Evolutionary conservation across 306 rosid species (phyloP).

Genomic region (Sindora glabra): DNA sequence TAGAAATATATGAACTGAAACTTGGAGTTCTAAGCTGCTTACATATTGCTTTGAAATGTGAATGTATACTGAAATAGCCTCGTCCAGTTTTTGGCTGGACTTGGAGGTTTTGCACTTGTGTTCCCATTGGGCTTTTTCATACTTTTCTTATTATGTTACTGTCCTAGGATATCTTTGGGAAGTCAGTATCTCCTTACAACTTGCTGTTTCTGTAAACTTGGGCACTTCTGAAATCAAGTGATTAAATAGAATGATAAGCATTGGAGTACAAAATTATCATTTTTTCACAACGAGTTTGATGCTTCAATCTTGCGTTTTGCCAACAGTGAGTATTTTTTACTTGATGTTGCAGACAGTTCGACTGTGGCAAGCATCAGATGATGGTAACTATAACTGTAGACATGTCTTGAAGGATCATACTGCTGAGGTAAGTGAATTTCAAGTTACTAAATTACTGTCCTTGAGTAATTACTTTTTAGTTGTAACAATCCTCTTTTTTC

Average conservation of each 20-base stretch:
- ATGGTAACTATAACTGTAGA: conserved; percentile 66
- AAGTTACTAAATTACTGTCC: not conserved
- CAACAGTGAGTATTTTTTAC: not conserved
- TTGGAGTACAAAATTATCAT: not conserved
- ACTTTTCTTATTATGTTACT: not conserved
- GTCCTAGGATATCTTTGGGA: not conserved
- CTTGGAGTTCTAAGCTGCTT: not conserved
- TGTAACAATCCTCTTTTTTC: not conserved
- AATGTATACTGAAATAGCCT: not conserved
- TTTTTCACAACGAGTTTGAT: not conserved
- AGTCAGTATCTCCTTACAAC: not conserved
- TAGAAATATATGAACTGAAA: not conserved
- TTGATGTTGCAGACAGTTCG: conserved; percentile 75
- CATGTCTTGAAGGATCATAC: conserved; percentile 79
- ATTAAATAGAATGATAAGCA: not conserved
- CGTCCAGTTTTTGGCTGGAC: not conserved
- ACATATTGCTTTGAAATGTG: not conserved
- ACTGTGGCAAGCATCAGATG: conserved; percentile 80
- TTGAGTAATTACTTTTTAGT: not conserved
- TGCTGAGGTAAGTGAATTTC: conserved; percentile 59
- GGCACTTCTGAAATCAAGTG: not conserved
- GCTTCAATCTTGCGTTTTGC: not conserved
- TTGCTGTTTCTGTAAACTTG: not conserved
- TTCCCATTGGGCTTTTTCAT: not conserved
- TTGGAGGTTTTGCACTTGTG: not conserved